Percentiles rank a stretch among this genome's conserved stretches.
These are phyloP conservation scores for Stachybotrys chartarum DNA, from an alignment of 2,329 filamentous ascomycete species.

Conservation along the genomic window DNA sequence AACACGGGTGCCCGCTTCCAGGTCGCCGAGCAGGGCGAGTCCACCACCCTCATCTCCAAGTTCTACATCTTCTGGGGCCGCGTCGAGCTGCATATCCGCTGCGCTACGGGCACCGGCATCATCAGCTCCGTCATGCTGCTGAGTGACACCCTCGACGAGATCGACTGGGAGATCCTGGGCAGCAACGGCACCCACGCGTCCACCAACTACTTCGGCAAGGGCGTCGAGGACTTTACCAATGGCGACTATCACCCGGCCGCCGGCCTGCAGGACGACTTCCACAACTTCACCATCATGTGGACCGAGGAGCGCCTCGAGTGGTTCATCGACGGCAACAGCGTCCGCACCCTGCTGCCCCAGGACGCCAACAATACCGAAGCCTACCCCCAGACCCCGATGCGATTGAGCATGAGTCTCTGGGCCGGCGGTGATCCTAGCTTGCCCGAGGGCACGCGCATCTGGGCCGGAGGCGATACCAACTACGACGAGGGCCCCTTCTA, in stretches of 20 bases:
- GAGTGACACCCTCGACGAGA: conserved; percentile 78
- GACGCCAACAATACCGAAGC: conserved; percentile 50
- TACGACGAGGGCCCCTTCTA: conserved; percentile 60
- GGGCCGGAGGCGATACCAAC: conserved; percentile 64
- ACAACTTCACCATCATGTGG: conserved; percentile 75
- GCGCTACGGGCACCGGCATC: conserved; percentile 66
- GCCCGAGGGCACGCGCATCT: conserved; percentile 52
- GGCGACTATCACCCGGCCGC: conserved; percentile 51
- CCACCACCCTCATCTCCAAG: conserved; percentile 69
- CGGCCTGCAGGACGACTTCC: conserved; percentile 52
- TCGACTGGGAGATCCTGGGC: conserved; percentile 81
- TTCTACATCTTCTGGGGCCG: conserved; percentile 86
- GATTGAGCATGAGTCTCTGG: conserved; percentile 60
- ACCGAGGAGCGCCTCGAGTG: conserved; percentile 59
- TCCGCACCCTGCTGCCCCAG: conserved; percentile 55
- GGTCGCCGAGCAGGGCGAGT: conserved; percentile 62
- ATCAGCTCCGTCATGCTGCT: conserved; percentile 78
- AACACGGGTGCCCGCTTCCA: conserved; percentile 64
- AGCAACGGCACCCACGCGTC: conserved; percentile 55
- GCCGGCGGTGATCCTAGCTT: conserved; percentile 52
- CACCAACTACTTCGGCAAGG: conserved; percentile 78
- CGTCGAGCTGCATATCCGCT: conserved; percentile 72
- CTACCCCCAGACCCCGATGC: conserved; percentile 74
- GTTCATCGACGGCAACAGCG: conserved; percentile 59
- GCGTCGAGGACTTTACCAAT: conserved; percentile 54